Evolutionary conservation across 164 flowering plant species (phyloP).

Genomic region (Cinnamomum chago): DNA sequence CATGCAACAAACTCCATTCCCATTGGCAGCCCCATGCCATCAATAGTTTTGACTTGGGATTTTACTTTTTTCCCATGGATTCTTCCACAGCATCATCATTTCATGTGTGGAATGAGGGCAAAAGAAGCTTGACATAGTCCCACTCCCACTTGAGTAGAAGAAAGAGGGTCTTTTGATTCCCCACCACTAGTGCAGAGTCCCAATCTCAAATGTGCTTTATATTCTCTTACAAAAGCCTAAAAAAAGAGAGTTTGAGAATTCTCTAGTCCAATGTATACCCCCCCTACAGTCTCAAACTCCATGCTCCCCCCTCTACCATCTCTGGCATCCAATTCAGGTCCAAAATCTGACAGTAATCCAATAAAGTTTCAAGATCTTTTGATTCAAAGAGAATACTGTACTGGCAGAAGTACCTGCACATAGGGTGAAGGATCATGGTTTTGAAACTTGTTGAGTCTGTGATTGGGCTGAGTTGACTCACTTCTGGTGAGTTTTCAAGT

Average conservation of each 20-base stretch:
- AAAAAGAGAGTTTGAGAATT: no score
- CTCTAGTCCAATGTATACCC: no score
- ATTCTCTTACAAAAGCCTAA: not conserved
- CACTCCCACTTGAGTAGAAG: conserved; percentile 15
- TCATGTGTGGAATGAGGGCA: conserved; percentile 11
- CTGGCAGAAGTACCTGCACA: not conserved
- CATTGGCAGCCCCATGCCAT: conserved; percentile 13
- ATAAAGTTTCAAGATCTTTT: not conserved
- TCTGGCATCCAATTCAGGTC: not conserved
- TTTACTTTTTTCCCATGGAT: conserved; percentile 6
- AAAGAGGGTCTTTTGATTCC: conserved; percentile 1
- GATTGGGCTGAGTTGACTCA: not conserved
- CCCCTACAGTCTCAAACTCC: no score
- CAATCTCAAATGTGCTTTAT: conserved; percentile 4
- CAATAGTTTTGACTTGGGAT: conserved; percentile 10
- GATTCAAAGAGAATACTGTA: not conserved
- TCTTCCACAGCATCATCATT: conserved; percentile 17
- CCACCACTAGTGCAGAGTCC: conserved; percentile 3
- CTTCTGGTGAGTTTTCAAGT: not conserved
- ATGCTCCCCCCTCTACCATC: no score
- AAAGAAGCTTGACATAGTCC: conserved; percentile 9
- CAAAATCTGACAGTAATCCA: not conserved
- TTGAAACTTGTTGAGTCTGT: not conserved
- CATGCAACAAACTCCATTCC: conserved; percentile 10
- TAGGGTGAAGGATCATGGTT: not conserved